Base-by-base conservation (phyloP, 306 rosid genomes). In the Cucumis hystrix region DNA sequence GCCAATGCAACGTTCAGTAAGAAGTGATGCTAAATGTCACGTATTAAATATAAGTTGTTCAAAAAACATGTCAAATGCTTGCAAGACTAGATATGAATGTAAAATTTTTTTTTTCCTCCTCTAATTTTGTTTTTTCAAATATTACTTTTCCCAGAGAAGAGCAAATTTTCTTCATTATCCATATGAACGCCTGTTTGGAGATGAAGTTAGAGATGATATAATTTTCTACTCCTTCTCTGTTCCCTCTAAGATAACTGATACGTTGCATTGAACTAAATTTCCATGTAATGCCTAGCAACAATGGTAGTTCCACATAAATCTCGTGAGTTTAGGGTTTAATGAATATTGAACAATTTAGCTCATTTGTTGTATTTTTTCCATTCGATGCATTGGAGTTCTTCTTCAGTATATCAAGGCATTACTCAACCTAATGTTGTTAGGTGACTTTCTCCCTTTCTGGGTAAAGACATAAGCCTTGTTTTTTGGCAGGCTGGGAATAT, bases 401-500 rank as follows among this genome's bases (percentile, higher is more conserved):
- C 76, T 70, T 39, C 59, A 47, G 76, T n/a, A 70, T 70, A 21
- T 70, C 72, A 65, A 65, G 30, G 20, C 51, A 45, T 70, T 15
- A 8, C 55, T 18, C 30, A 1, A 23, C 21, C 2, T 45, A 70
- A 70, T 70, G 76, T 43, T 21, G 56, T 45, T 25, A 47, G 41
- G 76, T 30, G 61, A 47, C 28, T 43, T 43, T 8, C 21, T 52
- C 37, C 51, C 13, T 69, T 72, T 43, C n/a, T 49, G 61, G 45
- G 23, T 72, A 28, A 41, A 49, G 77, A 16, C 43, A 51, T 72
- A 41, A 8, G 67, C 23, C 61, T 71, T 71, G 43, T 73, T 35
- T 74, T 63, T 66, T 64, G 1, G 83, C 90, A 94, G 97, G 95
- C 98, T 58, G 98, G 98, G 74, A 94, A 92, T 80, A 90, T 90